Evolutionary conservation across 2,329 filamentous ascomycete genomes (phyloP).

Genomic region (Pezicula carpinea): DNA sequence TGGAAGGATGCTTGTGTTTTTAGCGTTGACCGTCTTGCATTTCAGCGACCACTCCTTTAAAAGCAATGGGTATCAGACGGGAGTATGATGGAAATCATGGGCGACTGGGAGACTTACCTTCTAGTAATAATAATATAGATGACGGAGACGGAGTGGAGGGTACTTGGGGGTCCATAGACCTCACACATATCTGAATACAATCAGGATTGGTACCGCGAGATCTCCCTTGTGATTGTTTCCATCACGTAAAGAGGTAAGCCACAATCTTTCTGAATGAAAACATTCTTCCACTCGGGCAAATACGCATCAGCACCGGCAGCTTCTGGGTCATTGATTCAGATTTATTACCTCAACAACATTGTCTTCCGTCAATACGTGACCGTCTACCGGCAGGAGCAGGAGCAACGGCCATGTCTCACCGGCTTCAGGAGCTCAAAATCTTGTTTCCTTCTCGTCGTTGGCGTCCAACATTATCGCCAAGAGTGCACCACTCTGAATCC

Average conservation of each 20-base stretch:
- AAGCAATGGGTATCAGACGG: neutral
- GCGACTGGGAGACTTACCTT: neutral
- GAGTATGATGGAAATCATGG: neutral
- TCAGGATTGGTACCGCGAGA: neutral
- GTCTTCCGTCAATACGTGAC: no score
- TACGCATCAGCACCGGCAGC: no score
- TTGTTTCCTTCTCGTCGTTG: no score
- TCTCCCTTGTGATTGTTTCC: neutral
- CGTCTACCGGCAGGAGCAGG: no score
- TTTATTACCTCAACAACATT: no score
- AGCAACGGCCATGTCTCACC: no score
- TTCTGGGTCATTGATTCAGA: no score
- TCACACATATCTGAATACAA: slow-evolving; percentile 1
- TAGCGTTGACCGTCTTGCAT: neutral
- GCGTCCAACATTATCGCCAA: no score
- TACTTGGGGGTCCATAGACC: neutral
- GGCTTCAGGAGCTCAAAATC: no score
- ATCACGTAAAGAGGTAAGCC: neutral
- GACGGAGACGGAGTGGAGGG: neutral
- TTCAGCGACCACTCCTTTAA: neutral
- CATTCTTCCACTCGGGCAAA: no score
- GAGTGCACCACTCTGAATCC: no score
- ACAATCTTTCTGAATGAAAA: neutral
- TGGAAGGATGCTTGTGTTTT: neutral
- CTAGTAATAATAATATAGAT: neutral